Conservation (phyloP, 2,329 filamentous ascomycete species). For the Nigrospora osmanthi region DNA sequence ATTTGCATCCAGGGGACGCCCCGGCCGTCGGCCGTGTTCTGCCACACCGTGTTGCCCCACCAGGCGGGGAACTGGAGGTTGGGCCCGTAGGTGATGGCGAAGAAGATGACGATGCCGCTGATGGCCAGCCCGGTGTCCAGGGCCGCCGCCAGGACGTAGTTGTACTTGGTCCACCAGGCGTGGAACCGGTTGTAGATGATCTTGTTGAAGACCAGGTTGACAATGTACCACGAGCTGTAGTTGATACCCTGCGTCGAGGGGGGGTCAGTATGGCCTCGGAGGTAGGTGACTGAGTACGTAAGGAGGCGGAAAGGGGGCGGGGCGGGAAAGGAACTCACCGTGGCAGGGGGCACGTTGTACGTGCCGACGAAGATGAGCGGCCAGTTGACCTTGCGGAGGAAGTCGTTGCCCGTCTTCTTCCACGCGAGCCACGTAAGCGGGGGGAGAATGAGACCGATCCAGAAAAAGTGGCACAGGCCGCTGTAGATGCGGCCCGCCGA, state of each 20-base stretch:
- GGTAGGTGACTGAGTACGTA: too few species aligned
- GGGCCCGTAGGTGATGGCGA: conserved; percentile 15
- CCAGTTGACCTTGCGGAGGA: conserved; percentile 21
- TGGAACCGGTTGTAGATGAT: conserved; percentile 17
- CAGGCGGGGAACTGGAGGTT: conserved; percentile 27
- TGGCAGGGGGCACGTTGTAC: conserved; percentile 23
- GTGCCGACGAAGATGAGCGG: conserved; percentile 24
- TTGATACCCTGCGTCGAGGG: conserved; percentile 15
- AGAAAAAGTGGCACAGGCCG: conserved; percentile 21
- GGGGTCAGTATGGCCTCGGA: too few species aligned
- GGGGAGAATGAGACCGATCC: conserved; percentile 27
- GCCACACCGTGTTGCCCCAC: conserved; percentile 40
- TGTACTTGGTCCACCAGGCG: conserved; percentile 25
- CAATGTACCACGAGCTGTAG: conserved; percentile 25
- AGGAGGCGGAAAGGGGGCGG: too few species aligned
- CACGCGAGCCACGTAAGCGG: conserved; percentile 31
- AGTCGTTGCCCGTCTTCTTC: conserved; percentile 27
- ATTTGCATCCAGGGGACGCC: conserved; percentile 21
- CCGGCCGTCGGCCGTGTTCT: conserved; percentile 23
- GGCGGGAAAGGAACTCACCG: conserved; percentile 5
- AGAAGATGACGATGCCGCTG: conserved; percentile 17
- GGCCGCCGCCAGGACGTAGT: conserved; percentile 24
- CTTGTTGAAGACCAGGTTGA: conserved; percentile 23
- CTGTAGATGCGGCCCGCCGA: conserved; percentile 20
- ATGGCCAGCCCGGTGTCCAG: conserved; percentile 30